These are phyloP conservation scores for Vaccinium macrocarpon DNA, from an alignment of 148 eudicot genomes.

Conservation along the genomic window DNA sequence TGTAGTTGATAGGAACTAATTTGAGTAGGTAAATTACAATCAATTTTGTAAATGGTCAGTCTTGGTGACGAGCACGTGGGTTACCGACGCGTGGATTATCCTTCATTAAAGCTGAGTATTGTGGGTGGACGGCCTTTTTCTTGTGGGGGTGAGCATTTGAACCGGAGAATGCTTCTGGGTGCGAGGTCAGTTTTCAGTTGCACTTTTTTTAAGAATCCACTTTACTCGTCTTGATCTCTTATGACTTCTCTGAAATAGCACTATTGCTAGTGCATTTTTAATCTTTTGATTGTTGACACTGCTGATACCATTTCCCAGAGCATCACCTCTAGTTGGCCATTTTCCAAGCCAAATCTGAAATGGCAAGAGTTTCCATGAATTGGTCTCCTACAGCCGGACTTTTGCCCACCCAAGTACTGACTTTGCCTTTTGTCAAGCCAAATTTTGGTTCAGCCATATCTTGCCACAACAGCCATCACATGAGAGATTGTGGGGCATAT, in stretches of 20 bases:
- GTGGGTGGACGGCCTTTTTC: slow-evolving; percentile 97
- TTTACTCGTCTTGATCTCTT: slow-evolving; percentile 5
- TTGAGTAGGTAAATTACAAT: background rate
- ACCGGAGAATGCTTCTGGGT: slow-evolving; percentile 55
- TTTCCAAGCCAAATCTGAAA: background rate
- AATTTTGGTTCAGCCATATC: background rate
- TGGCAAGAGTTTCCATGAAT: background rate
- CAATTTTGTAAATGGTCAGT: slow-evolving; percentile 36
- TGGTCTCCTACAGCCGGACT: background rate
- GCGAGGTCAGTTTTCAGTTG: slow-evolving; percentile 47
- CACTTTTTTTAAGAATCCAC: background rate
- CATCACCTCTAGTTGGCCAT: background rate
- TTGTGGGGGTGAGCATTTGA: slow-evolving; percentile 60
- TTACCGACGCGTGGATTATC: slow-evolving; percentile 64
- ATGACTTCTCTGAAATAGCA: background rate
- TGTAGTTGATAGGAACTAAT: background rate
- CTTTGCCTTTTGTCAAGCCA: background rate
- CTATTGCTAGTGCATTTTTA: background rate
- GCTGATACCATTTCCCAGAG: background rate
- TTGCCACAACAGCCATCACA: background rate
- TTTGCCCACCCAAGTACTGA: background rate
- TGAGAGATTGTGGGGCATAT: background rate
- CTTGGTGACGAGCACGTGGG: slow-evolving; percentile 85
- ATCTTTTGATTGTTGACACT: background rate
- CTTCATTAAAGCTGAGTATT: slow-evolving; percentile 67